These are phyloP conservation scores for Rehmannia glutinosa DNA, from an alignment of 257 asterid genomes.

Conservation along the genomic window DNA sequence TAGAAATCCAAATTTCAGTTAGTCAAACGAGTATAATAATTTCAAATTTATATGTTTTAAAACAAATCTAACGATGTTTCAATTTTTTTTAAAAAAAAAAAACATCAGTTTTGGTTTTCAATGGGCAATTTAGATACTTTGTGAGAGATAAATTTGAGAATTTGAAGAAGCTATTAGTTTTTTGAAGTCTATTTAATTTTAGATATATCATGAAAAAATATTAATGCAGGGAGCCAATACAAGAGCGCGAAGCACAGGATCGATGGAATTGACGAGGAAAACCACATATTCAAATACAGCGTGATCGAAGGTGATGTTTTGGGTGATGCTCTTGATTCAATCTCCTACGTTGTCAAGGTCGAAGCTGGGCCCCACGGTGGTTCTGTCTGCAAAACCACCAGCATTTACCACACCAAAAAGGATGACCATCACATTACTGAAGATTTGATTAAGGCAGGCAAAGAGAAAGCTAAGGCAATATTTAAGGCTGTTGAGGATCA, in stretches of 20 bases:
- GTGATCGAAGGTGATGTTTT: conserved; percentile 44
- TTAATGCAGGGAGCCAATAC: conserved; percentile 33
- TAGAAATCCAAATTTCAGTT: too few species aligned
- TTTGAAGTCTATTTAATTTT: too few species aligned
- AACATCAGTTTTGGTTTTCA: too few species aligned
- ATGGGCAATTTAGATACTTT: too few species aligned
- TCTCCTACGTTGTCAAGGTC: conserved; percentile 30
- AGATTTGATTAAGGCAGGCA: conserved; percentile 29
- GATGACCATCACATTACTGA: conserved; percentile 16
- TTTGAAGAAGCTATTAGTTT: too few species aligned
- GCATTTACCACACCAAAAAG: conserved; percentile 29
- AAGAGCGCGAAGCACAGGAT: conserved; percentile 38
- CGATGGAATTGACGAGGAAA: conserved; percentile 37
- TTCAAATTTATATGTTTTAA: not conserved
- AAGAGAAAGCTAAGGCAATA: conserved; percentile 19
- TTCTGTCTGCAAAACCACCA: conserved; percentile 26
- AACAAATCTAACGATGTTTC: too few species aligned
- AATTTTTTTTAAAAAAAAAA: too few species aligned
- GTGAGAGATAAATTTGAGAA: not conserved
- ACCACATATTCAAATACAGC: conserved; percentile 27
- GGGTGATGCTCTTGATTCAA: conserved; percentile 28
- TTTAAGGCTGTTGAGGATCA: conserved; percentile 25
- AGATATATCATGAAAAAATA: too few species aligned
- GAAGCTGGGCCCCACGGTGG: conserved; percentile 38
- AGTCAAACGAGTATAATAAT: not conserved